A percentile compares a stretch with the other conserved stretches of the same genome.
These are phyloP conservation scores for Neltuma alba DNA, from an alignment of 306 rosid genomes.

Conservation along the genomic window DNA sequence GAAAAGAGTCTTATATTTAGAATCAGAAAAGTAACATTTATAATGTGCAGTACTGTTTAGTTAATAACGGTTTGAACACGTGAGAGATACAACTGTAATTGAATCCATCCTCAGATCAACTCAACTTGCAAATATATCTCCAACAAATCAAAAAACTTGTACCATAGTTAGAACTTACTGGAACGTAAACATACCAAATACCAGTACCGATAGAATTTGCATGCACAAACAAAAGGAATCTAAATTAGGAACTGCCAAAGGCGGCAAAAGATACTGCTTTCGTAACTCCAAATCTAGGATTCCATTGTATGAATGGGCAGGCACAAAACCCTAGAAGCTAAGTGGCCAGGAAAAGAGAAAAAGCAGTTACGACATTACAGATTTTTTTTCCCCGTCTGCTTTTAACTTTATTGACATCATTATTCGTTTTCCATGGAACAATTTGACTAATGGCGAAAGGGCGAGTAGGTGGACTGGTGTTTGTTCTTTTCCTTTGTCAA, in stretches of 20 bases:
- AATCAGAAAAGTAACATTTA: too few species aligned
- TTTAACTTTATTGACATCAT: neutral
- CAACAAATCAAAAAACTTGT: neutral
- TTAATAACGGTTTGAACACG: too few species aligned
- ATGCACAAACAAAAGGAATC: neutral
- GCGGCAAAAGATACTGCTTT: neutral
- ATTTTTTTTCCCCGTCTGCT: neutral
- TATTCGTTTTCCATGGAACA: constrained; percentile 1
- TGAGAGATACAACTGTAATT: too few species aligned
- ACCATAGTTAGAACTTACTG: neutral
- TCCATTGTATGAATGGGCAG: constrained; percentile 18
- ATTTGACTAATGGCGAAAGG: constrained; percentile 7
- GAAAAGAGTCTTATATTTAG: too few species aligned
- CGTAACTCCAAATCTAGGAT: constrained; percentile 34
- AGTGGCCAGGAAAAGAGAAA: constrained; percentile 10
- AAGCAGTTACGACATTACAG: constrained; percentile 9
- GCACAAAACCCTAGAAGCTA: constrained; percentile 39
- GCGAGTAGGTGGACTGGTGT: neutral
- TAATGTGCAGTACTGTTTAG: too few species aligned
- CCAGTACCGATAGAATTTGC: neutral
- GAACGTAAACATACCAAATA: neutral
- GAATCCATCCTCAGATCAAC: neutral
- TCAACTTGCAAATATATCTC: neutral
- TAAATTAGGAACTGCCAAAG: neutral
- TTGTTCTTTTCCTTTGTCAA: neutral